Conservation (phyloP, 169 alveolate species). For the Eimeria necatrix region DNA sequence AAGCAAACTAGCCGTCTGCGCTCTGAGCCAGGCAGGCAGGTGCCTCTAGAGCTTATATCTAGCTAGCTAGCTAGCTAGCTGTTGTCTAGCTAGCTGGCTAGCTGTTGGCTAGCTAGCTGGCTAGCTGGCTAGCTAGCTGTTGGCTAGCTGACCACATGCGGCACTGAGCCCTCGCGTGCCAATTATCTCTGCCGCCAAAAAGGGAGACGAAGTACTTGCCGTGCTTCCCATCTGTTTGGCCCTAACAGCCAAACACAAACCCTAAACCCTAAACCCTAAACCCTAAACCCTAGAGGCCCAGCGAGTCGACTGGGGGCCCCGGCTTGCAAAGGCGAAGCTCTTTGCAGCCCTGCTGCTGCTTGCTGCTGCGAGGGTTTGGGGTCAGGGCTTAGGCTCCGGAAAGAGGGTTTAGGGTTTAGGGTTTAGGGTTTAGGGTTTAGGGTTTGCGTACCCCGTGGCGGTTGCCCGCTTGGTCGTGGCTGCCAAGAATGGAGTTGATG, state of each 20-base stretch:
- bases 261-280: background rate
- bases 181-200: constrained; percentile 83
- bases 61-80: no score
- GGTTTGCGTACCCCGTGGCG: constrained; percentile 57
- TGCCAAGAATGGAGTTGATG: constrained; percentile 83
- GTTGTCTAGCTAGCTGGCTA: no score
- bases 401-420: no score
- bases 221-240: constrained; percentile 49
- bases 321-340: no score
- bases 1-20: no score
- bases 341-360: no score
- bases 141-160: constrained; percentile 81
- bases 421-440: constrained; percentile 5
- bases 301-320: no score
- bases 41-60: no score
- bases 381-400: background rate
- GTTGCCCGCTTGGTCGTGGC: constrained; percentile 85
- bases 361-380: no score
- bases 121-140: background rate
- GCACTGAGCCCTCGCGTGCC: constrained; percentile 84
- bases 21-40: no score
- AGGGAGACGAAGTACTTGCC: constrained; percentile 81
- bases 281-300: no score
- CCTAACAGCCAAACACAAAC: constrained; percentile 40
- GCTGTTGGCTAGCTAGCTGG: background rate